Evolutionary conservation across 108 stramenopile genomes (phyloP), one percentile per base, ranked within the genome.

Genomic region (Pseudonitzschia multistriata): DNA sequence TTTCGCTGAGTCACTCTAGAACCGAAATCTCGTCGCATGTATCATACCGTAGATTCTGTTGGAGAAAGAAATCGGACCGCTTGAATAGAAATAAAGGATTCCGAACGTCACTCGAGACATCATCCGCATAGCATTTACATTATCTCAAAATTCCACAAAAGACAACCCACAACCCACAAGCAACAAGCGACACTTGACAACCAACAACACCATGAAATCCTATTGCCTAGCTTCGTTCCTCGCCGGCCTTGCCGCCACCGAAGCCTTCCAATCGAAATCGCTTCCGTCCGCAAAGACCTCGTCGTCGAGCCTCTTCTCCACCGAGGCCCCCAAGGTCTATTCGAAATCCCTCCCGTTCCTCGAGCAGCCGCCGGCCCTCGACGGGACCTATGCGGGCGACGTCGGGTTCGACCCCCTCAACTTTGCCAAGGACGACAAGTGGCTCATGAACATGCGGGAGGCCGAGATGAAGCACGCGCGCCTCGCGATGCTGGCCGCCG

Each of bases 391-490:
- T 13, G 86, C 86, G 14, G 96, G 93, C 33, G 64, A 74, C 24
- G 92, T 91, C n/a, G 96, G 96, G 24, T 96, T 96, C 66, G 96
- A 96, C 73, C 96, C 96, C 29, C 66, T 94, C 15, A 90, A 90
- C 31, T 91, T 96, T 65, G 88, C 90, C 73, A 87, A 89, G 68
- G 65, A 75, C 33, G 60, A 77, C 27, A 76, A 68, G 3, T 72
- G 71, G 29, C 64, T 90, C 42, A 62, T 80, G 68, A 73, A 79
- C 28, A 78, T 76, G 66, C 82, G 86, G 54, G 93, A 94, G 79
- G 96, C 96, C 13, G 96, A 96, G 68, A 76, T 96, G 68, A 96
- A 96, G 81, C 96, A 96, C 68, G 89, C 87, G 11, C 92, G 92
- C 55, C 78, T 96, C 27, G 92, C 95, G 30, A 92, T 93, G 95